Percentiles rank a stretch among this genome's conserved stretches.
phyloP scores from a whole-genome alignment of 257 asterid species.

The Cinchona pubescens region DNA sequence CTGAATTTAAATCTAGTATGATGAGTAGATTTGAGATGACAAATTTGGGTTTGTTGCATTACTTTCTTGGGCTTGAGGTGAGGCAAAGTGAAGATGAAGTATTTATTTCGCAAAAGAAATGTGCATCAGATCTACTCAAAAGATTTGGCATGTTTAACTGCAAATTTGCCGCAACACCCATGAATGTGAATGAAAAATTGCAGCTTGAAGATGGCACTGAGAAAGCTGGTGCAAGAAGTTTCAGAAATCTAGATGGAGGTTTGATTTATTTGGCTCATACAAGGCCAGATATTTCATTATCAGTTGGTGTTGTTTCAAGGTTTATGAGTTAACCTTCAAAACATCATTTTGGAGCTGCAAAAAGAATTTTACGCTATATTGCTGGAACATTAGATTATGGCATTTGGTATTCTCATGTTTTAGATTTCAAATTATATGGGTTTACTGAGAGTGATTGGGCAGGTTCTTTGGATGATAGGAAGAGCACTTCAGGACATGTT shows the following conservation, averaged over 20 bases:
- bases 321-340: background rate
- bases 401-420: background rate
- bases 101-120: too few relatives aligned
- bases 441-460: conserved; percentile 1
- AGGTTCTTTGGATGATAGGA: too few relatives aligned
- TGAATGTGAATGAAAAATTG: too few relatives aligned
- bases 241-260: background rate
- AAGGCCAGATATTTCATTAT: background rate
- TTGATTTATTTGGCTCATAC: background rate
- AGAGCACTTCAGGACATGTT: background rate
- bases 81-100: too few relatives aligned
- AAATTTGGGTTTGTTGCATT: too few relatives aligned
- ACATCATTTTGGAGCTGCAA: background rate
- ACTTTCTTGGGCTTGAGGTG: too few relatives aligned
- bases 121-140: too few relatives aligned
- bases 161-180: too few relatives aligned
- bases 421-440: background rate
- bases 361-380: background rate
- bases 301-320: background rate
- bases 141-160: too few relatives aligned
- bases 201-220: background rate
- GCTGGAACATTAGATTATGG: background rate
- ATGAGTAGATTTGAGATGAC: too few relatives aligned
- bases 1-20: too few relatives aligned
- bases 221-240: background rate